Base-by-base conservation (phyloP, 2,329 filamentous ascomycete genomes). In the Aspergillus sp. region DNA sequence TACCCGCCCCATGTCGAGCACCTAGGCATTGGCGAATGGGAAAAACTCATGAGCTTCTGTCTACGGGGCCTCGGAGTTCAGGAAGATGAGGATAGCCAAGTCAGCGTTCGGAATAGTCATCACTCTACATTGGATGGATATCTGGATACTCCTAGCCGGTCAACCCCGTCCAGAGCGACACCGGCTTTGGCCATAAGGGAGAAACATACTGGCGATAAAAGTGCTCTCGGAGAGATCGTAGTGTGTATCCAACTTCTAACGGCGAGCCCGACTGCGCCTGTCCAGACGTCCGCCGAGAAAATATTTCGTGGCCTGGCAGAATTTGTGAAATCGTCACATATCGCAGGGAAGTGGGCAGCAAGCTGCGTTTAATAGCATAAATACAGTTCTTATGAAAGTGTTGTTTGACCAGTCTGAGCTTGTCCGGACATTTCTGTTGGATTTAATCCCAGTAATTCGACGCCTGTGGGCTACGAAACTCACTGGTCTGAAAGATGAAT, bases 1-100 rank as follows among this genome's bases (percentile, higher is more conserved):
- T 80, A 86, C 56, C 80, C 82, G 37, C 78, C 88, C 12, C 89
- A 94, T 62, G 82, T 86, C 27, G 94, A 97, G 65, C 83, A 90
- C 56, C 73, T 97, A 9, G 77, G 81, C 8, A 72, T 71, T 13
- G 74, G 80, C 10, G 76, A 81, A 45, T 95, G 90, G 90, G 70
- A 81, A 38, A 67, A 70, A 7, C 79, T 85, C 40, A 76, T 86
- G 11, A 76, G 82, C 40, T 93, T 97, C 57, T 87, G 88, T 45
- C 53, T 71, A 83, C 41, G 71, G 78, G 73, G 75, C n/a, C 72
- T 95, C 26, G 50, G 49, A 8, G 34, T 46, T 11, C 45, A 51
- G 6, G 54, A 59, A 12, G 51, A 54, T 33, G 57, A 61, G 7
- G 56, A 58, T 27, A 59, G 51, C 30, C 58, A 61, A 45, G 45